phyloP scores from a whole-genome alignment of 805 yeast genomes.

The Metschnikowia aberdeeniae region DNA sequence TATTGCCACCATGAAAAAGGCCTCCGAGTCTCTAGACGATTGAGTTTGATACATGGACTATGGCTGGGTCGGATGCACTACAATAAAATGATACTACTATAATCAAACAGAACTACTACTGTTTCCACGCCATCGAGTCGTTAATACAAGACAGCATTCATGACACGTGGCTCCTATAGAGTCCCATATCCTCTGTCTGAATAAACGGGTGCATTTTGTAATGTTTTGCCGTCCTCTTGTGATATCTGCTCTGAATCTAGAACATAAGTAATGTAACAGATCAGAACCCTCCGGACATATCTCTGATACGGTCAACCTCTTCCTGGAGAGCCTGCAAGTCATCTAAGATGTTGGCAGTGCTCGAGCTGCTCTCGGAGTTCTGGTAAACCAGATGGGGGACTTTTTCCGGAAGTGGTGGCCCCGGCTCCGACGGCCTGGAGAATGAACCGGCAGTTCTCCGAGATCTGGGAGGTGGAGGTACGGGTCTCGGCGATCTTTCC shows the following conservation, averaged over 20 bases:
- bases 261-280: too few relatives aligned
- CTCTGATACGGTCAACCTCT: conserved; percentile 59
- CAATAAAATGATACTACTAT: too few relatives aligned
- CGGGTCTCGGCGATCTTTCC: conserved; percentile 4
- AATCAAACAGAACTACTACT: too few relatives aligned
- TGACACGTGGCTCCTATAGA: too few relatives aligned
- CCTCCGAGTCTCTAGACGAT: conserved; percentile 21
- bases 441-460: conserved; percentile 26
- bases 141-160: too few relatives aligned
- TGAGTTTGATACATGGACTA: background rate
- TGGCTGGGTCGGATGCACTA: too few relatives aligned
- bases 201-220: too few relatives aligned
- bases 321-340: conserved; percentile 64
- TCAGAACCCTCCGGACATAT: conserved; percentile 43
- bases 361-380: conserved; percentile 14
- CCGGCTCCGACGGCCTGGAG: conserved; percentile 4
- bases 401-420: conserved; percentile 15
- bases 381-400: conserved; percentile 19
- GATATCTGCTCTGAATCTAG: too few relatives aligned
- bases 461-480: conserved; percentile 41
- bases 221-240: too few relatives aligned
- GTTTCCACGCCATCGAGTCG: too few relatives aligned
- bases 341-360: conserved; percentile 53
- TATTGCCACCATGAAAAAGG: conserved; percentile 65
- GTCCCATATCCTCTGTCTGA: too few relatives aligned